Evolutionary conservation across 352 stramenopile species (phyloP).

Genomic region (Globisporangium emineosum): DNA sequence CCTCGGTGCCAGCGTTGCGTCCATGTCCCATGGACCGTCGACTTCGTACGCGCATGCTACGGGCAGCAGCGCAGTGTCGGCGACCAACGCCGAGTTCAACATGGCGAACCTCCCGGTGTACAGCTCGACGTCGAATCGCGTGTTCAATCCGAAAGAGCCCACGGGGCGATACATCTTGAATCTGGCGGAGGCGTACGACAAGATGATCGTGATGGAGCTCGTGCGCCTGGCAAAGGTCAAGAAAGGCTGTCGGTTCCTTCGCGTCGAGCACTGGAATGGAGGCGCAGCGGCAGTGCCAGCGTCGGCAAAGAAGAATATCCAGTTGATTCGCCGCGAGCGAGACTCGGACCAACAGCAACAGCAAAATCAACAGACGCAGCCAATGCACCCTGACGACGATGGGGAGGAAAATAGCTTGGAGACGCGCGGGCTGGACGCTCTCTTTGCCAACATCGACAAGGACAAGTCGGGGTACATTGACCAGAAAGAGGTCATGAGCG

Average conservation of each 20-base stretch:
- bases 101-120: slow-evolving; percentile 41
- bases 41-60: background rate
- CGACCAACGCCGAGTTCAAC: slow-evolving; percentile 24
- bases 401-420: slow-evolving; percentile 47
- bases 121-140: slow-evolving; percentile 24
- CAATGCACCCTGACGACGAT: slow-evolving; percentile 7
- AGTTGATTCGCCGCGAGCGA: slow-evolving; percentile 48
- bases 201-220: slow-evolving; percentile 75
- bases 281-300: background rate
- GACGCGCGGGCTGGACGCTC: slow-evolving; percentile 48
- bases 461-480: slow-evolving; percentile 63
- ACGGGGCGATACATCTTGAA: slow-evolving; percentile 69
- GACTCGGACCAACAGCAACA: background rate
- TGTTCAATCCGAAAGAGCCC: slow-evolving; percentile 76
- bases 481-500: slow-evolving; percentile 48
- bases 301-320: slow-evolving; percentile 33
- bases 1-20: slow-evolving; percentile 28
- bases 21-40: slow-evolving; percentile 6
- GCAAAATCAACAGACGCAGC: background rate
- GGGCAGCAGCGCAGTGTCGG: background rate
- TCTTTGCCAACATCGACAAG: slow-evolving; percentile 64
- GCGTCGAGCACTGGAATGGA: slow-evolving; percentile 48
- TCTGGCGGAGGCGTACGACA: slow-evolving; percentile 66
- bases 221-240: slow-evolving; percentile 64
- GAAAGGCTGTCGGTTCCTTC: slow-evolving; percentile 72